Evolutionary conservation across 2,329 filamentous ascomycete species (phyloP), one percentile per base, ranked within the genome.

Genomic region (Penicillium sclerotiorum): DNA sequence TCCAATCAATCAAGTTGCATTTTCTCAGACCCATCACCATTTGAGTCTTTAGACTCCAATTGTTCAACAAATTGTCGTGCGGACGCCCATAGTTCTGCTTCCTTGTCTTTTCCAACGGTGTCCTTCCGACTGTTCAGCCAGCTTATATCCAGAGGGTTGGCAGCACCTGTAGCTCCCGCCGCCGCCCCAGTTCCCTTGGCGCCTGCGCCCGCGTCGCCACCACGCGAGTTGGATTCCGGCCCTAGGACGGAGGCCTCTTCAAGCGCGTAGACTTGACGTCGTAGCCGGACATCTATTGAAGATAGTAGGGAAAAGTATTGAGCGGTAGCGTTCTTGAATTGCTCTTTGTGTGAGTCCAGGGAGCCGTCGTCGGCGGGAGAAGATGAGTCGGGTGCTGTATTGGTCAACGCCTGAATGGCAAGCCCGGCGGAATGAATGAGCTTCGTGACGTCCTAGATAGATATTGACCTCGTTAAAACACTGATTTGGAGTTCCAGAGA

Each of bases 111-210:
- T 49, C 89, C 89, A 18, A 95, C 88, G 55, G 87, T 87, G 56
- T 89, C 87, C 53, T 89, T 90, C 49, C 90, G 82, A 62, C 89
- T 92, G 67, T 96, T 97, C 61, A 97, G 73, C 83, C 89, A 93
- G 25, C 92, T 92, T 12, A 95, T 86, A 66, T 96, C 92, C 45
- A 96, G 77, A 74, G 32, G 84, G 77, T 66, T 83, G 73, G 57
- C 83, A 59, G 72, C 44, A 12, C 38, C 67, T 9, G 47, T 60
- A n/a, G 59, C 47, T 5, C 58, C 58, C 39, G 53, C 9, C 11
- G 5, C 28, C 11, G 5, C 53, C 7, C 30, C 45, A 8, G 57
- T 50, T 17, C 55, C 59, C 12, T 55, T 53, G 30, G 56, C 66
- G 47, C 63, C 66, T 44, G 58, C 68, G 51, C 52, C 64, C 15